These are phyloP conservation scores for Lactifluus echinatus DNA, from an alignment of 768 basidiomycete genomes.

Conservation along the genomic window DNA sequence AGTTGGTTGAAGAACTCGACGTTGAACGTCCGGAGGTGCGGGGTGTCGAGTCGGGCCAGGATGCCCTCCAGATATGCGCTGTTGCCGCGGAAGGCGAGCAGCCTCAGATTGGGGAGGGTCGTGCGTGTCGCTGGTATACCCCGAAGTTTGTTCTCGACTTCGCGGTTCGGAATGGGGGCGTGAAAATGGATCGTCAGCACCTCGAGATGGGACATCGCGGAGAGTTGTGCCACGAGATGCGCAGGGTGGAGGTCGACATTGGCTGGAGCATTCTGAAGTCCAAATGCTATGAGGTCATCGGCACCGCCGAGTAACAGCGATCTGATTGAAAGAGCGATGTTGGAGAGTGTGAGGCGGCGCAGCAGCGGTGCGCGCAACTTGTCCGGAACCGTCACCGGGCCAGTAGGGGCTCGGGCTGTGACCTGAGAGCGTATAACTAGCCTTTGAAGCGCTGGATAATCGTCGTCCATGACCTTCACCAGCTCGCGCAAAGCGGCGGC, in stretches of 20 bases:
- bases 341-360: neutral
- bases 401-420: neutral
- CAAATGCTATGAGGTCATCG: neutral
- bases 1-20: slow-evolving; percentile 3
- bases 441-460: neutral
- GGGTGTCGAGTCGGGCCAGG: neutral
- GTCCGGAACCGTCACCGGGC: neutral
- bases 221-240: neutral
- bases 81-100: neutral
- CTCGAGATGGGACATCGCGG: neutral
- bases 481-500: neutral
- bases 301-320: neutral
- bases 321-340: neutral
- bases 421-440: neutral
- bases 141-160: neutral
- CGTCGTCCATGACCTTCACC: neutral
- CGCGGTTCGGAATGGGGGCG: neutral
- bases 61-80: neutral
- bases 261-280: neutral
- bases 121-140: neutral
- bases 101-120: neutral
- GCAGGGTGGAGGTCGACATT: neutral
- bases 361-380: neutral
- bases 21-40: neutral
- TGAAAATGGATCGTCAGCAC: neutral